Evolutionary conservation across 352 stramenopile genomes (phyloP), one percentile per base, ranked within the genome.

Genomic region (Phytophthora pistaciae): DNA sequence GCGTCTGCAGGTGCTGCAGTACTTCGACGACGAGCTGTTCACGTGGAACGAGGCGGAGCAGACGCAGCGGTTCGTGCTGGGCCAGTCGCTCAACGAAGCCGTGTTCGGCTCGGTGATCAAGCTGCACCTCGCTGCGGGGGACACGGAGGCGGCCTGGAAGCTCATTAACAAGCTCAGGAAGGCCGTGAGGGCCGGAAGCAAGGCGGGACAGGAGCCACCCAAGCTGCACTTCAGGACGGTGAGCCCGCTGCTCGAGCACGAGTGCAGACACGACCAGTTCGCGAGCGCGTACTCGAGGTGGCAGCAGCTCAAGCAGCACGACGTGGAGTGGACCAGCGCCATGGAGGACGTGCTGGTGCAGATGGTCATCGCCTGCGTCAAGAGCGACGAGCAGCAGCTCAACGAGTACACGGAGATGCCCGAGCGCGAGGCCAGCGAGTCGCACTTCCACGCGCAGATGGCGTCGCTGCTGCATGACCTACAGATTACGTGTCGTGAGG

Each of bases 311-410:
- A 92, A 91, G 59, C 27, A 67, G 29, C 64, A 73, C 25, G 70
- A 84, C 48, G 85, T 94, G 16, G 80, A 91, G 72, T 94, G 87
- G 87, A 94, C 83, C 21, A 75, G 57, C 57, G 81, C 78, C 16
- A 94, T 94, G 87, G 85, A 94, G 54, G 83, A 92, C 62, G 75
- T 78, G 57, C 73, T 94, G 31, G 74, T 92, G 42, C 79, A 91
- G 57, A 87, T 93, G 75, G 64, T 90, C n/a, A 72, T 90, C 23
- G 78, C 84, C 1, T 90, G 84, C 52, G 59, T 83, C 9, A 74
- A 72, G 44, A 66, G 79, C 38, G 11, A 85, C 38, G 52, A 71
- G 2, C 54, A 62, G 25, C 61, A 66, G 56, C 18, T 54, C 16
- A 64, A 50, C 14, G 38, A 62, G 53, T 66, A 63, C 44, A 64